phyloP scores from a whole-genome alignment of 805 yeast species.

The Ogataea polymorpha region DNA sequence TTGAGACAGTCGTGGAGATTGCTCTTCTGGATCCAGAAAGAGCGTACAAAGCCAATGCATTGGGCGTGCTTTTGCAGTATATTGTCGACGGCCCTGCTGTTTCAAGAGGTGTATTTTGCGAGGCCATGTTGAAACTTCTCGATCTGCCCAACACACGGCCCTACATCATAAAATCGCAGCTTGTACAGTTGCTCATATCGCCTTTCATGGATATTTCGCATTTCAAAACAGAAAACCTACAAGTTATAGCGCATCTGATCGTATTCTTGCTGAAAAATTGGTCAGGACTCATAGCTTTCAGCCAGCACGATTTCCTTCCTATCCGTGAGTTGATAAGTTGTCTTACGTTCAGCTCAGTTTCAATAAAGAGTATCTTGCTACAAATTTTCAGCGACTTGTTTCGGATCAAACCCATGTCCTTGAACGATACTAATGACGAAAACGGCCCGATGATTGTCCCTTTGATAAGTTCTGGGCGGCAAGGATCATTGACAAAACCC shows the following conservation, averaged over 20 bases:
- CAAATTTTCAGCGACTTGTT: conserved; percentile 71
- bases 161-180: conserved; percentile 56
- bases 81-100: conserved; percentile 54
- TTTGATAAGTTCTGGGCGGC: neutral
- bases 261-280: conserved; percentile 63
- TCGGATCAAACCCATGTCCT: conserved; percentile 54
- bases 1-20: conserved; percentile 54
- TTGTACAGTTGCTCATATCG: conserved; percentile 59
- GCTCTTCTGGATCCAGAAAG: conserved; percentile 42
- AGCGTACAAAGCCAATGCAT: conserved; percentile 43
- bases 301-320: conserved; percentile 52
- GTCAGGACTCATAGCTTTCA: conserved; percentile 70
- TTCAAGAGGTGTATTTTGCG: conserved; percentile 40
- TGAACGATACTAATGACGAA: conserved; percentile 34
- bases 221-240: conserved; percentile 49
- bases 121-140: conserved; percentile 51
- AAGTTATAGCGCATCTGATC: conserved; percentile 57
- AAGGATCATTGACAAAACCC: conserved; percentile 3
- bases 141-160: conserved; percentile 54
- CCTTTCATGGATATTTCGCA: conserved; percentile 66
- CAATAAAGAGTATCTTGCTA: conserved; percentile 58
- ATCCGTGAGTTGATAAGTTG: conserved; percentile 59
- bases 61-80: conserved; percentile 42
- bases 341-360: conserved; percentile 54
- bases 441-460: conserved; percentile 12